These are phyloP conservation scores for Scheffersomyces amazonensis DNA, from an alignment of 805 yeast species.

Conservation along the genomic window DNA sequence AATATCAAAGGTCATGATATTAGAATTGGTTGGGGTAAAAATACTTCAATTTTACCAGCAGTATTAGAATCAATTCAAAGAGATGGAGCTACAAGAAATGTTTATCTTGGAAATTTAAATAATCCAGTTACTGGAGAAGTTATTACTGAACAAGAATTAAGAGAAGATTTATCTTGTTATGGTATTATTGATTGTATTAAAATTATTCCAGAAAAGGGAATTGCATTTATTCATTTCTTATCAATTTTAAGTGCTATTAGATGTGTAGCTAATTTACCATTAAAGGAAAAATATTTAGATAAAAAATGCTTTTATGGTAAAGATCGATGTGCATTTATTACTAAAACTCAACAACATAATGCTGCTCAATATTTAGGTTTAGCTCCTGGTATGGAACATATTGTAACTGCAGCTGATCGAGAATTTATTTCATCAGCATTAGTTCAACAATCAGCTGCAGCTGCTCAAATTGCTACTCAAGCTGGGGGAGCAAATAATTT, in stretches of 20 bases:
- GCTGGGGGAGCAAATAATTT: constrained; percentile 91
- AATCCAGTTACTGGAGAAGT: constrained; percentile 47
- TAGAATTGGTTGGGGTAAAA: constrained; percentile 91
- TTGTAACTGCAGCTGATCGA: constrained; percentile 66
- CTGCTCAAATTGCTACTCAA: constrained; percentile 93
- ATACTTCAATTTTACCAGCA: constrained; percentile 68
- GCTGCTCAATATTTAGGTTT: constrained; percentile 93
- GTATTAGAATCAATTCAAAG: constrained; percentile 74
- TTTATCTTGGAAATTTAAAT: constrained; percentile 78
- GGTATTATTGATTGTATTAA: constrained; percentile 87
- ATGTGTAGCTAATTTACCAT: constrained; percentile 74
- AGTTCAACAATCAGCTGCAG: constrained; percentile 93
- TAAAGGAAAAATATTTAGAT: constrained; percentile 63
- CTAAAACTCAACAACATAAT: constrained; percentile 93
- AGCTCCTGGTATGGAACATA: constrained; percentile 84
- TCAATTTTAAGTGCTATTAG: constrained; percentile 83
- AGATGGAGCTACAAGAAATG: constrained; percentile 92
- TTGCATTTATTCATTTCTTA: constrained; percentile 88
- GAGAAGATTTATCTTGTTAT: constrained; percentile 63
- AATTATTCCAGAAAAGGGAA: constrained; percentile 73
- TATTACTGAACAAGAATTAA: constrained; percentile 62
- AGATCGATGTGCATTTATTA: constrained; percentile 91
- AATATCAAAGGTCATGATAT: constrained; percentile 79
- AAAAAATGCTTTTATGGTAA: constrained; percentile 88
- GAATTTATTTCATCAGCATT: constrained; percentile 68